These are phyloP conservation scores for Fraxinus quadrangulata DNA, from an alignment of 257 asterid genomes.

Conservation along the genomic window DNA sequence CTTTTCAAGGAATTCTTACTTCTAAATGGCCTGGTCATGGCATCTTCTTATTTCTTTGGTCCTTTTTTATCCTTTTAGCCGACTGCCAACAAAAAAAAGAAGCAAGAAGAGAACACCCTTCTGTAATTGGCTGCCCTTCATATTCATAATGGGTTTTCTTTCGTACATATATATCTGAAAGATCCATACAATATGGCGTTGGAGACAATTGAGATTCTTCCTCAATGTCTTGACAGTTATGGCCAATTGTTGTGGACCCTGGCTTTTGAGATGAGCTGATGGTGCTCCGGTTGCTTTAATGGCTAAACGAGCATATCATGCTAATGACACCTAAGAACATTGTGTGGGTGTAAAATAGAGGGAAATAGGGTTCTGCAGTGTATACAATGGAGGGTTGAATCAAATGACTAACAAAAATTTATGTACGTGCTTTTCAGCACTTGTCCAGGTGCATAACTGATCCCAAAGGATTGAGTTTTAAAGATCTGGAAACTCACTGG, in stretches of 20 bases:
- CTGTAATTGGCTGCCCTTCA: conserved; percentile 1
- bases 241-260: background rate
- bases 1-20: conserved; percentile 23
- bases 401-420: background rate
- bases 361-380: conserved; percentile 13
- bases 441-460: conserved; percentile 2
- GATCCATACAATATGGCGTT: conserved; percentile 7
- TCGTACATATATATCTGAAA: conserved; percentile 6
- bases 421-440: conserved; percentile 26
- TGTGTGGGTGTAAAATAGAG: background rate
- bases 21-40: conserved; percentile 8
- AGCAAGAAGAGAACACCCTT: background rate
- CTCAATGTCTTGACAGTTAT: background rate
- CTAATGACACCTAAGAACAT: background rate
- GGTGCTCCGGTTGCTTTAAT: conserved; percentile 8
- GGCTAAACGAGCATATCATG: background rate
- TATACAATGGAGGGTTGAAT: conserved; percentile 20
- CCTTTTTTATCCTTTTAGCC: background rate
- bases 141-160: background rate
- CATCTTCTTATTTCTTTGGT: background rate
- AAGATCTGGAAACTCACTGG: conserved; percentile 13
- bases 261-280: conserved; percentile 16
- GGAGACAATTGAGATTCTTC: background rate
- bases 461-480: conserved; percentile 18
- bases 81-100: background rate